Conservation (phyloP, 2,329 filamentous ascomycete species). For the Endocalyx cinctus region DNA sequence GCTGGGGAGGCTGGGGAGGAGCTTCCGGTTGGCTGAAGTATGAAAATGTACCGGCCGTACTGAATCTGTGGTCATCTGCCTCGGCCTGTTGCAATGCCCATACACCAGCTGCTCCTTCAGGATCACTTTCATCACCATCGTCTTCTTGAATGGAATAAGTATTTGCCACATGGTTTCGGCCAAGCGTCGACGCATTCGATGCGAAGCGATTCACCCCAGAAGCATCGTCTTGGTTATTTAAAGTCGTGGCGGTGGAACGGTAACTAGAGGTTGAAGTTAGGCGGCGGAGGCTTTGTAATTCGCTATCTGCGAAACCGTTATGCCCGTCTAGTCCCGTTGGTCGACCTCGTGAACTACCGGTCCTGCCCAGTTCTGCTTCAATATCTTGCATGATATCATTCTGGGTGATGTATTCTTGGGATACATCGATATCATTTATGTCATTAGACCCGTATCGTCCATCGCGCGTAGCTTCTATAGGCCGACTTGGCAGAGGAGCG, state of each 20-base stretch:
- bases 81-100: conserved; percentile 82
- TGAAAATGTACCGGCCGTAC: conserved; percentile 45
- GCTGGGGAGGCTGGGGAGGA: conserved; percentile 26
- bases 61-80: conserved; percentile 65
- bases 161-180: conserved; percentile 31
- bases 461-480: conserved; percentile 40
- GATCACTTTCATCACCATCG: conserved; percentile 73
- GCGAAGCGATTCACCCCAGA: conserved; percentile 34
- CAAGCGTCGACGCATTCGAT: conserved; percentile 37
- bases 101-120: conserved; percentile 79
- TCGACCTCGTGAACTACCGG: conserved; percentile 33
- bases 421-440: conserved; percentile 25
- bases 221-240: conserved; percentile 29
- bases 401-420: conserved; percentile 38
- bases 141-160: conserved; percentile 34
- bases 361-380: conserved; percentile 45
- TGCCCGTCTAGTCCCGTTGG: conserved; percentile 29
- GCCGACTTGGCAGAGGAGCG: conserved; percentile 53
- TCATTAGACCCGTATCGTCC: conserved; percentile 37
- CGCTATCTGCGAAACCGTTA: conserved; percentile 45
- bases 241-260: conserved; percentile 46
- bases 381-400: conserved; percentile 56
- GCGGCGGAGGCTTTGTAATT: conserved; percentile 42
- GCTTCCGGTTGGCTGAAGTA: conserved; percentile 35
- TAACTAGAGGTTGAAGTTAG: conserved; percentile 32